A percentile compares a stretch with the other conserved stretches of the same genome.
These are phyloP conservation scores for Diaporthe australafricana DNA, from an alignment of 2,329 filamentous ascomycete genomes.

Conservation along the genomic window DNA sequence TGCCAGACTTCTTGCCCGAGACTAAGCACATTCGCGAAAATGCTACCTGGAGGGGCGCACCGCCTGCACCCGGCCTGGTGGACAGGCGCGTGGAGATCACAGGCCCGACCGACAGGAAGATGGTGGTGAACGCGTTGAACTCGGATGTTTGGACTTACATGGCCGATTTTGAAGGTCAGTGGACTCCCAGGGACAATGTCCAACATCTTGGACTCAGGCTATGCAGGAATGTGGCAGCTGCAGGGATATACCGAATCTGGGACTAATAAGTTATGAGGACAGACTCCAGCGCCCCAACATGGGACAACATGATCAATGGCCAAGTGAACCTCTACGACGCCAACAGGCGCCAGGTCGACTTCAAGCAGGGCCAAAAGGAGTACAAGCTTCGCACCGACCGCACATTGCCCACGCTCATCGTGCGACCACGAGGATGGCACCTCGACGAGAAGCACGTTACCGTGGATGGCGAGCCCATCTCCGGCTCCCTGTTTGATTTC, in stretches of 20 bases:
- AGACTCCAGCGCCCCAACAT: slow-evolving; percentile 96
- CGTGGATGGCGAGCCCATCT: slow-evolving; percentile 94
- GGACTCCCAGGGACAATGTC: too few species aligned
- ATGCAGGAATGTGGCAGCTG: slow-evolving; percentile 15
- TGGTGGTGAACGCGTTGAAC: slow-evolving; percentile 98
- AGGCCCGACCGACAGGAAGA: slow-evolving; percentile 96
- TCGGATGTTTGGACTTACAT: slow-evolving; percentile 98
- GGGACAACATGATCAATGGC: slow-evolving; percentile 99
- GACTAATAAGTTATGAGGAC: slow-evolving; percentile 38
- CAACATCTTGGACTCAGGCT: not conserved
- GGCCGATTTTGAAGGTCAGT: slow-evolving; percentile 95
- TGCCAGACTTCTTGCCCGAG: slow-evolving; percentile 96
- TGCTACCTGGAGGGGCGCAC: slow-evolving; percentile 91
- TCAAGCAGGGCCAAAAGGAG: slow-evolving; percentile 94
- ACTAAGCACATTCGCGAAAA: slow-evolving; percentile 96
- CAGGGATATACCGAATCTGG: not conserved
- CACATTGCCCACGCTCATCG: slow-evolving; percentile 87
- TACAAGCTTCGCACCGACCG: slow-evolving; percentile 97
- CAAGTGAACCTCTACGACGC: slow-evolving; percentile 98
- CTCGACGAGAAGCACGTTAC: slow-evolving; percentile 98
- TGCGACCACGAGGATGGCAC: slow-evolving; percentile 96
- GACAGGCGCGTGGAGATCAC: slow-evolving; percentile 98
- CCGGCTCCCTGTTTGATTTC: slow-evolving; percentile 93
- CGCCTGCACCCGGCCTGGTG: slow-evolving; percentile 90
- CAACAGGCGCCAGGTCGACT: slow-evolving; percentile 92